phyloP scores from a whole-genome alignment of 345 rosid species.

The Crucihimalaya himalaica region DNA sequence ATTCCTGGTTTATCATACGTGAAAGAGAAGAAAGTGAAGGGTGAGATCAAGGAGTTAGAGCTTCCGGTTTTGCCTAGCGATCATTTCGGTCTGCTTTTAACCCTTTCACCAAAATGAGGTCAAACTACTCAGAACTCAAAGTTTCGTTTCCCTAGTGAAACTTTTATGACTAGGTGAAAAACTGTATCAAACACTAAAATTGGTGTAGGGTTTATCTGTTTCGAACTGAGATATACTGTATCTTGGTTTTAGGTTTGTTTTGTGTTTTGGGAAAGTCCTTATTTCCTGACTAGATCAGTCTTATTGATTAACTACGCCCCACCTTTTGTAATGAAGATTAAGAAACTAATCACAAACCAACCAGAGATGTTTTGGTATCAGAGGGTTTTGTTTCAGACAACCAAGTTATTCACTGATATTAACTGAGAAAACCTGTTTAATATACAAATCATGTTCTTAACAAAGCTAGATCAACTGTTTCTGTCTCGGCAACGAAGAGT shows the following conservation, averaged over 20 bases:
- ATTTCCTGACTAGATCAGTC: constrained; percentile 13
- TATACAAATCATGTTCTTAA: constrained; percentile 26
- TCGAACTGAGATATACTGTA: background rate
- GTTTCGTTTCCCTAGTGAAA: constrained; percentile 19
- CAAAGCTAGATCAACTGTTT: constrained; percentile 21
- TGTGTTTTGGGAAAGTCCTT: background rate
- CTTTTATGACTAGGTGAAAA: background rate
- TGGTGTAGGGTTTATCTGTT: background rate
- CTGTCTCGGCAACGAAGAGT: constrained; percentile 33
- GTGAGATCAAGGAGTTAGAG: constrained; percentile 57
- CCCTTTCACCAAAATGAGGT: constrained; percentile 48
- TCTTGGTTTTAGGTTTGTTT: background rate
- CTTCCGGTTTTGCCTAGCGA: constrained; percentile 97
- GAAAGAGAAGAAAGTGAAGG: constrained; percentile 80
- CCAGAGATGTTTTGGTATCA: background rate
- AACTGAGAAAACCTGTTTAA: constrained; percentile 2
- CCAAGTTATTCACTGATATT: constrained; percentile 1
- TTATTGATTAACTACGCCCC: background rate
- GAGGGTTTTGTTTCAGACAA: background rate
- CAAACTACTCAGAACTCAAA: constrained; percentile 7
- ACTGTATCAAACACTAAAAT: background rate
- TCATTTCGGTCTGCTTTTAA: constrained; percentile 89
- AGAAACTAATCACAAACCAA: background rate
- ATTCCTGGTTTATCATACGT: constrained; percentile 65
- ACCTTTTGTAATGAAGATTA: constrained; percentile 19